Conservation (phyloP, 345 rosid species). For the Gynandropsis gynandra region DNA sequence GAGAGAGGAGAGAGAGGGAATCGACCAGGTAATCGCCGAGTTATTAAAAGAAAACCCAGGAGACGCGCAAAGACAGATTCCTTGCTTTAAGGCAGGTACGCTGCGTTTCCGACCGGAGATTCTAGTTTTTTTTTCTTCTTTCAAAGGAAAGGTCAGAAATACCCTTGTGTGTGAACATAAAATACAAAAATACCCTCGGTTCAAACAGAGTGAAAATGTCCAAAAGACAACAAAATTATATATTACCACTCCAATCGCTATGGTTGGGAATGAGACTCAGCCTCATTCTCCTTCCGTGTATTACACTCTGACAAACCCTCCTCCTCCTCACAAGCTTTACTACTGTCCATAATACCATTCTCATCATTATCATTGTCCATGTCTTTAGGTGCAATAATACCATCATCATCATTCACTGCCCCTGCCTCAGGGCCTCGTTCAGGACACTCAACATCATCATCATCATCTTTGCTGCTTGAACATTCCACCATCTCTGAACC, state of each 20-base stretch:
- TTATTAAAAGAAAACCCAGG: slow-evolving; percentile 14
- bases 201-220: background rate
- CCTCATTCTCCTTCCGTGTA: too few species aligned
- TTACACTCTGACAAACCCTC: too few species aligned
- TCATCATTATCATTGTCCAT: too few species aligned
- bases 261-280: too few species aligned
- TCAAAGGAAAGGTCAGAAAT: slow-evolving; percentile 8
- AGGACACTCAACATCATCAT: too few species aligned
- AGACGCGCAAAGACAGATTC: slow-evolving; percentile 25
- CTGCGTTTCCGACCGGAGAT: slow-evolving; percentile 27
- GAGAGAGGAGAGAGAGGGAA: slow-evolving; percentile 16
- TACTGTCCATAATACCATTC: too few species aligned
- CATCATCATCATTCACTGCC: slow-evolving; percentile 1
- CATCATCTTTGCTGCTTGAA: slow-evolving; percentile 9
- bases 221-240: too few species aligned
- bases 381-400: too few species aligned
- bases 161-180: slow-evolving; percentile 4
- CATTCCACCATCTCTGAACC: slow-evolving; percentile 9
- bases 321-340: too few species aligned
- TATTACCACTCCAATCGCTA: too few species aligned
- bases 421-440: slow-evolving; percentile 6
- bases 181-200: background rate
- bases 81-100: slow-evolving; percentile 15
- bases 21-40: slow-evolving; percentile 15
- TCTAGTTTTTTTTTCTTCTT: slow-evolving; percentile 12